phyloP scores from a whole-genome alignment of 208 protist genomes.

The Crithidia sp. region DNA sequence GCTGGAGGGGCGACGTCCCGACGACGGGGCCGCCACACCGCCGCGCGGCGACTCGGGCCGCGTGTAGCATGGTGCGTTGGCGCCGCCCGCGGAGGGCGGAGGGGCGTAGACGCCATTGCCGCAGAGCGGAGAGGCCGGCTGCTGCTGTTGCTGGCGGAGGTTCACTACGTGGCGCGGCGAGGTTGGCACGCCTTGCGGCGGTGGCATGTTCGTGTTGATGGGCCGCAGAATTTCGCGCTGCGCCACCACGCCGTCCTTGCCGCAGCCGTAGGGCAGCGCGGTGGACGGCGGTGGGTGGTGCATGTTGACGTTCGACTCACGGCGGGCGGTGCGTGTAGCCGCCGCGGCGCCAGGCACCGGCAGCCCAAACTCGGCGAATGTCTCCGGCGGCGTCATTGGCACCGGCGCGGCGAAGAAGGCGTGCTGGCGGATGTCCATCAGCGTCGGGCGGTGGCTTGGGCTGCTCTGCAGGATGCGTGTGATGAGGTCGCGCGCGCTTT shows the following conservation, averaged over 20 bases:
- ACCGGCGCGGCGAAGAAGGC: constrained; percentile 87
- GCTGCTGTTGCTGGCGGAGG: constrained; percentile 15
- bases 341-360: constrained; percentile 27
- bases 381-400: constrained; percentile 49
- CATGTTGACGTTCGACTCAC: constrained; percentile 20
- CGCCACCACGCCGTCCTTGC: constrained; percentile 12
- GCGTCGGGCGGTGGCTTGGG: constrained; percentile 83
- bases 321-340: constrained; percentile 14
- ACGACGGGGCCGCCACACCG: constrained; percentile 15
- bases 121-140: constrained; percentile 3
- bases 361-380: constrained; percentile 56
- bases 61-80: constrained; percentile 10
- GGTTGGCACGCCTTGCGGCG: constrained; percentile 26
- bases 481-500: constrained; percentile 93
- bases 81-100: constrained; percentile 7
- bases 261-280: constrained; percentile 8
- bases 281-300: constrained; percentile 20
- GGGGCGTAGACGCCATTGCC: constrained; percentile 12
- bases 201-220: constrained; percentile 48
- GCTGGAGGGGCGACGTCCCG: constrained; percentile 22
- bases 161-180: constrained; percentile 23
- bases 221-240: constrained; percentile 60
- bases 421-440: constrained; percentile 88
- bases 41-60: constrained; percentile 17
- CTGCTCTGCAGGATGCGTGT: constrained; percentile 85